Evolutionary conservation across 2,329 filamentous ascomycete species (phyloP).

Genomic region (Cyphellophora attinorum): DNA sequence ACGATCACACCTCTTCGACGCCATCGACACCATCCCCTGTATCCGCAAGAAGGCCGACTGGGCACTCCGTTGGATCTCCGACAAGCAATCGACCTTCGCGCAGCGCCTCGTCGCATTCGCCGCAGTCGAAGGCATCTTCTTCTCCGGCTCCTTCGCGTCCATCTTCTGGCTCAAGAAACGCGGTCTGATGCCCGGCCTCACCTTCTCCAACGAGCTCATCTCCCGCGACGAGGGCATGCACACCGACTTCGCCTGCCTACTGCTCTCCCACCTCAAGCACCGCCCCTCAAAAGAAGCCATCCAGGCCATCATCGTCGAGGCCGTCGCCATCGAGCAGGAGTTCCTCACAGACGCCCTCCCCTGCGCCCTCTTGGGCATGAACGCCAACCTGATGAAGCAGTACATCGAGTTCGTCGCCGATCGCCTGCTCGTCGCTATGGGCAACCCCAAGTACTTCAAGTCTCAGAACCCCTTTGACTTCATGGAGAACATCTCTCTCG

Average conservation of each 20-base stretch:
- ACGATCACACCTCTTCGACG: constrained; percentile 90
- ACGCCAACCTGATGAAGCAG: constrained; percentile 93
- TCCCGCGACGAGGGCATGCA: constrained; percentile 98
- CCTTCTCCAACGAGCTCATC: constrained; percentile 99
- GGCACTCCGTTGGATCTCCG: constrained; percentile 90
- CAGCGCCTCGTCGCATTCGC: constrained; percentile 94
- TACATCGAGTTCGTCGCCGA: constrained; percentile 99
- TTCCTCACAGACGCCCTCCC: constrained; percentile 95
- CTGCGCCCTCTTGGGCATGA: constrained; percentile 92
- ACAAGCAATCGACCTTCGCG: constrained; percentile 88
- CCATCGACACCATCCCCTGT: constrained; percentile 96
- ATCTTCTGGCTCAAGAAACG: constrained; percentile 99
- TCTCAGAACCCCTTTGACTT: constrained; percentile 96
- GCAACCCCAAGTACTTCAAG: constrained; percentile 91
- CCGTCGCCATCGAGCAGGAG: constrained; percentile 90
- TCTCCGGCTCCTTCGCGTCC: constrained; percentile 94
- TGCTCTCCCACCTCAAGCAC: constrained; percentile 95
- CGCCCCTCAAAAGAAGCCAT: constrained; percentile 76
- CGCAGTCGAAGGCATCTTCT: constrained; percentile 98
- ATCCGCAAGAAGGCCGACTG: constrained; percentile 98
- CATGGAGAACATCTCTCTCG: constrained; percentile 99
- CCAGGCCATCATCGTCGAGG: constrained; percentile 83
- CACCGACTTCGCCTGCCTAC: constrained; percentile 95
- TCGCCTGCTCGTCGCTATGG: constrained; percentile 81
- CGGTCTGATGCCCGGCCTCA: constrained; percentile 94